Base-by-base conservation (phyloP, 2,329 filamentous ascomycete species). In the Hymenoscyphus occultus region DNA sequence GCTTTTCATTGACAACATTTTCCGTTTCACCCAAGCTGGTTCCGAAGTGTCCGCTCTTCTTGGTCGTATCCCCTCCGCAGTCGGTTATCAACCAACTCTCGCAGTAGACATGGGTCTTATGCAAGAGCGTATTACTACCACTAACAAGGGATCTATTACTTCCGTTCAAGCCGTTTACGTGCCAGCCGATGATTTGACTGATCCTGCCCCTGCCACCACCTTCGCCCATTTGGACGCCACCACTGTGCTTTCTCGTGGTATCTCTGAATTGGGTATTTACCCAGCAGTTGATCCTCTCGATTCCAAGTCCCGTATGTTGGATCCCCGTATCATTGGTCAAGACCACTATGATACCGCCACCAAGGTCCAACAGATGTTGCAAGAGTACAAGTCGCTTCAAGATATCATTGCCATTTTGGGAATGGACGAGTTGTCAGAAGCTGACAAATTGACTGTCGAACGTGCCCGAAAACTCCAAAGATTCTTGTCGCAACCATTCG, bases 1-100 rank as follows among this genome's bases (percentile, higher is more conserved):
- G 80, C 93, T 97, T 81, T 97, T 98, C 87, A 98, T 98, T 81
- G 95, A 99, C 90, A 99, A 99, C 88, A 98, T 99, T 84, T 98
- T 97, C 92, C 91, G 95, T 79, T 98, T 98, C 88, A 97, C 94
- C 73, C 94, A 98, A 85, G 95, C 95, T 81, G 95, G 95, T 93
- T 98, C 95, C 77, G 95, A 99, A 85, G 95, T 99, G 88, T 98
- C 94, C 85, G 95, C 95, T 78, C 89, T 99, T 80, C 87, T 99
- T 73, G 95, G 95, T 86, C 94, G 95, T 93, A 99, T 99, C 78
- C 95, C 95, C 83, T 99, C 95, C 86, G 95, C 95, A 80, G 95
- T 99, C 90, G 95, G 95, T 90, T 99, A 99, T 89, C 95, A 97
- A 83, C 93, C 93, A 79, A 97, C 93, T 76, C 92, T 97, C 77